phyloP scores from a whole-genome alignment of 345 rosid species.

The Ricinus communis region DNA sequence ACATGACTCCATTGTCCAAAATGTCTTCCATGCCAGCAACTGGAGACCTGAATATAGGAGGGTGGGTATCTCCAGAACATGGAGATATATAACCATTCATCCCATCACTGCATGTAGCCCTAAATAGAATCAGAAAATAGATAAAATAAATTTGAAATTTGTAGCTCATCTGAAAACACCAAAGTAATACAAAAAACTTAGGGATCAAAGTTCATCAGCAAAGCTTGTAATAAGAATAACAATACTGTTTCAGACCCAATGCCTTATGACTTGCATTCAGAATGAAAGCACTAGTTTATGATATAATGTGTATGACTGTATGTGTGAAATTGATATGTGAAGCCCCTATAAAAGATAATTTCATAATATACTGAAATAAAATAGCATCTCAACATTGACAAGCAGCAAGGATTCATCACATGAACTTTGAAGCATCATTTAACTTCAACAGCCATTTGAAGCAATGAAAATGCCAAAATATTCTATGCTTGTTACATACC shows the following conservation, averaged over 20 bases:
- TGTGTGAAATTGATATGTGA: neutral
- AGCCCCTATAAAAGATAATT: neutral
- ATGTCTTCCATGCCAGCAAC: constrained; percentile 81
- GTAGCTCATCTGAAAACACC: neutral
- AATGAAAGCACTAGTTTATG: neutral
- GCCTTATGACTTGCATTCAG: neutral
- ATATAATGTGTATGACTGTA: neutral
- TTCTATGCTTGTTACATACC: too few species aligned
- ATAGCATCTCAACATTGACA: neutral
- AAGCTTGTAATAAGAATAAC: neutral
- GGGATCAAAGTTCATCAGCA: neutral
- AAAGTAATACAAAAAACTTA: neutral
- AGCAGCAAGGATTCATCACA: neutral
- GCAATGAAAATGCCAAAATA: neutral
- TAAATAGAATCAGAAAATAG: constrained; percentile 42
- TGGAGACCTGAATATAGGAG: constrained; percentile 77
- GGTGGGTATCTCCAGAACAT: constrained; percentile 74
- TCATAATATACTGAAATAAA: neutral
- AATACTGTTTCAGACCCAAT: neutral
- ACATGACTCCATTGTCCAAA: constrained; percentile 81
- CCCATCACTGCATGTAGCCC: constrained; percentile 76
- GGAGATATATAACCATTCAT: constrained; percentile 91
- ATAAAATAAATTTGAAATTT: constrained; percentile 11
- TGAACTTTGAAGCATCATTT: neutral
- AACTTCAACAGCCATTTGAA: neutral